These are phyloP conservation scores for Scheffersomyces spartinae DNA, from an alignment of 805 yeast genomes.

Conservation along the genomic window DNA sequence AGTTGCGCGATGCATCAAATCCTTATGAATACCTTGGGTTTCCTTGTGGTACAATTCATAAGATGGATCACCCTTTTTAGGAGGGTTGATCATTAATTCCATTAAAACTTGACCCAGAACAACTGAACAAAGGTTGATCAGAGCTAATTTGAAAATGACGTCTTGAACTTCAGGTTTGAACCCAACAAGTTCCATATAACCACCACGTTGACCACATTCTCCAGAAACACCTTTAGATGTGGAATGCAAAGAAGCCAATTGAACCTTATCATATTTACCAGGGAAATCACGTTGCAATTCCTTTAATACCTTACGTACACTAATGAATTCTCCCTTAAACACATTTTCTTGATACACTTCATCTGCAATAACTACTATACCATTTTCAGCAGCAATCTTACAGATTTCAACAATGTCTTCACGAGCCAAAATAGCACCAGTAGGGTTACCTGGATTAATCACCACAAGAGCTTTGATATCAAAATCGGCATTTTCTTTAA, in stretches of 20 bases:
- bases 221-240: slow-evolving; percentile 96
- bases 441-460: slow-evolving; percentile 98
- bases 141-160: slow-evolving; percentile 72
- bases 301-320: slow-evolving; percentile 71
- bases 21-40: slow-evolving; percentile 45
- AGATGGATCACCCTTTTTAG: slow-evolving; percentile 64
- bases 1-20: slow-evolving; percentile 53
- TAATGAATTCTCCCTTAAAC: slow-evolving; percentile 68
- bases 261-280: slow-evolving; percentile 57
- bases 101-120: slow-evolving; percentile 91
- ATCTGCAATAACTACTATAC: slow-evolving; percentile 85
- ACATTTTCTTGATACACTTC: slow-evolving; percentile 96
- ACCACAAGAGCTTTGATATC: slow-evolving; percentile 70
- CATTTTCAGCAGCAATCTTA: slow-evolving; percentile 71
- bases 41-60: slow-evolving; percentile 58
- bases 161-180: slow-evolving; percentile 59
- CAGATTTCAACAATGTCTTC: slow-evolving; percentile 63
- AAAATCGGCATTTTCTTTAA: slow-evolving; percentile 33
- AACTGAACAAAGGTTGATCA: slow-evolving; percentile 87
- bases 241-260: slow-evolving; percentile 90
- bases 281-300: slow-evolving; percentile 43
- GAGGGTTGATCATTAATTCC: slow-evolving; percentile 91
- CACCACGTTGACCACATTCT: slow-evolving; percentile 99
- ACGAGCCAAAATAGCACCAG: slow-evolving; percentile 70
- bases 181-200: slow-evolving; percentile 90